Evolutionary conservation across 2,329 filamentous ascomycete species (phyloP).

Genomic region (Colletotrichum zoysiae): DNA sequence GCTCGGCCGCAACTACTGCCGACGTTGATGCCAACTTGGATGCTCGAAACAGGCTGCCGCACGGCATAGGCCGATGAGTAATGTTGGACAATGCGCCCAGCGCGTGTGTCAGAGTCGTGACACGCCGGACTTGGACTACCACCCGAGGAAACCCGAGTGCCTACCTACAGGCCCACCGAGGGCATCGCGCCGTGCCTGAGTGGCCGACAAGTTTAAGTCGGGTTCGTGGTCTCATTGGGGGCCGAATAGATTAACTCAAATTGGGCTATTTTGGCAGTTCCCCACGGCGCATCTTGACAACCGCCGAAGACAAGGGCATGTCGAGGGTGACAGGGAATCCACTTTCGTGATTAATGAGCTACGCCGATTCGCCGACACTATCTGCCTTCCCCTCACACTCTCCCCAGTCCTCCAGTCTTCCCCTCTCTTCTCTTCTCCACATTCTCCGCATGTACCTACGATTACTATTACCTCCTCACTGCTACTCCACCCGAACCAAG

Average conservation of each 20-base stretch:
- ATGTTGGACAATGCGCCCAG: background rate
- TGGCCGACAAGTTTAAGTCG: background rate
- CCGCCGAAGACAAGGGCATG: background rate
- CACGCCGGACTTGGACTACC: background rate
- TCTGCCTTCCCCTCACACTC: slow-evolving; percentile 20
- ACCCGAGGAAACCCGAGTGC: background rate
- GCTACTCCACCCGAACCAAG: slow-evolving; percentile 35
- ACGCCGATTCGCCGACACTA: slow-evolving; percentile 18
- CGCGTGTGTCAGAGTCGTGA: background rate
- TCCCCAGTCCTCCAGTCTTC: slow-evolving; percentile 20
- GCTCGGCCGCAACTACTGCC: background rate
- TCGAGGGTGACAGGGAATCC: background rate
- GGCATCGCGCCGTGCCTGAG: slow-evolving; percentile 12
- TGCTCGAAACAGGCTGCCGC: slow-evolving; percentile 4
- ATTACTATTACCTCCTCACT: too few species aligned
- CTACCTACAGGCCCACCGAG: background rate
- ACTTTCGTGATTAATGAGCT: background rate
- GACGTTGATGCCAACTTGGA: background rate
- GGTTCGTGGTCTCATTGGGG: background rate
- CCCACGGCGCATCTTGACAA: slow-evolving; percentile 9
- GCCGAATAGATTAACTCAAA: slow-evolving; percentile 19
- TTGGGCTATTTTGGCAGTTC: slow-evolving; percentile 19
- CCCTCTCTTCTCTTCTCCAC: slow-evolving; percentile 26
- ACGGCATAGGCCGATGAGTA: slow-evolving; percentile 1
- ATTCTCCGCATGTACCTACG: slow-evolving; percentile 37